These are phyloP conservation scores for Botrytis galanthina DNA, from an alignment of 2,329 filamentous ascomycete genomes.

Conservation along the genomic window DNA sequence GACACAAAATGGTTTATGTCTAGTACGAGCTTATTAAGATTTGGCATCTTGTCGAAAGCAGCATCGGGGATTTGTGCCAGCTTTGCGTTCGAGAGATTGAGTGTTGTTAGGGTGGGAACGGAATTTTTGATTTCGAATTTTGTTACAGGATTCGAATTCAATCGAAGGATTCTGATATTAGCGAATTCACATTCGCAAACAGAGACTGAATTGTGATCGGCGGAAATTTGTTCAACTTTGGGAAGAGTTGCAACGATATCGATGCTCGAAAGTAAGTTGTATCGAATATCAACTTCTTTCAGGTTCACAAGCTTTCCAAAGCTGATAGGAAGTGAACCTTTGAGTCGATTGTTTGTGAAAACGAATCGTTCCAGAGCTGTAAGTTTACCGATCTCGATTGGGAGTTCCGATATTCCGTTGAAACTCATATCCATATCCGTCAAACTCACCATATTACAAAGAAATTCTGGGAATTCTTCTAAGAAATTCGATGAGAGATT, in stretches of 20 bases:
- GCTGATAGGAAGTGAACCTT: constrained; percentile 68
- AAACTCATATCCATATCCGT: constrained; percentile 96
- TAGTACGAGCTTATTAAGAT: constrained; percentile 81
- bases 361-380: constrained; percentile 82
- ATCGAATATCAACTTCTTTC: constrained; percentile 90
- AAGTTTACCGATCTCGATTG: constrained; percentile 74
- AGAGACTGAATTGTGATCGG: constrained; percentile 90
- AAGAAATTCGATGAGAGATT: constrained; percentile 95
- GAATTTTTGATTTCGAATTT: constrained; percentile 80
- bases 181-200: constrained; percentile 88
- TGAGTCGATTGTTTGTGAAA: constrained; percentile 91
- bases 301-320: constrained; percentile 74
- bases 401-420: constrained; percentile 79
- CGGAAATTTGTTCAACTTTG: constrained; percentile 80
- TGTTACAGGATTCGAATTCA: constrained; percentile 94
- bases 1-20: constrained; percentile 97
- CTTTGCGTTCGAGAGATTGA: constrained; percentile 91
- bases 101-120: constrained; percentile 76
- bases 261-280: constrained; percentile 85
- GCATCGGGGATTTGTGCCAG: constrained; percentile 83
- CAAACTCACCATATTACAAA: constrained; percentile 77
- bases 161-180: constrained; percentile 75
- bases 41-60: constrained; percentile 82
- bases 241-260: constrained; percentile 82
- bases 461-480: constrained; percentile 77